Base-by-base conservation (phyloP, 164 flowering plant species). In the Nymphaea colorata region DNA sequence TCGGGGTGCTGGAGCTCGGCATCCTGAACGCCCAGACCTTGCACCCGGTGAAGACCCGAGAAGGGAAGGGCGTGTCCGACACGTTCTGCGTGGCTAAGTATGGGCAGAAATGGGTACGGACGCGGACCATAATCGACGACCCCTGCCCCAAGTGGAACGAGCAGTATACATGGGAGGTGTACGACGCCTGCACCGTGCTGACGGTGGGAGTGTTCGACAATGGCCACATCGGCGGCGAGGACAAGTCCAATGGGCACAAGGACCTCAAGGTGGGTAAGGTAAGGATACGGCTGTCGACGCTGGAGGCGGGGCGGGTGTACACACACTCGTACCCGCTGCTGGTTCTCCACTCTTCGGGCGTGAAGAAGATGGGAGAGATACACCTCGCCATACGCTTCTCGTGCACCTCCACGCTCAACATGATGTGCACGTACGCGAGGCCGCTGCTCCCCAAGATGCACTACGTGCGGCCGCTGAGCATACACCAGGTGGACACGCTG, bases 91-190 rank as follows among this genome's bases (percentile, higher is more conserved):
- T 93, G 2, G 96, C 96, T 4, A 93, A 87, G 72, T 88, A 88
- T 68, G 95, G 94, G 15, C 87, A 83, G 69, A 91, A 91, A 75
- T 91, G 97, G 97, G 80, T 89, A n/a, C 78, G 93, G 2, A 86
- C 97, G 4, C 81, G 97, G 0, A 87, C 95, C 2, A 67, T 91
- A 41, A 82, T 87, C 6, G 83, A 83, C 76, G 87, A 80, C 69
- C 70, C 86, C 61, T 55, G 65, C 61, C 97, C 93, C 6, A 89
- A 84, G 69, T 91, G 73, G 79, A 91, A 91, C 64, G 97, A 91
- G 78, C 97, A 89, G 70, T 91, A 91, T 78, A 89, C 89, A 2
- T 91, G 97, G 97, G 95, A 91, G 72, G 97, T 91, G 12, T 91
- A 83, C 68, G 95, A 89, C 76, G 88, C 89, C 0, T 87, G 90